These are phyloP conservation scores for Stephania japonica DNA, from an alignment of 164 flowering plant genomes.

Conservation along the genomic window DNA sequence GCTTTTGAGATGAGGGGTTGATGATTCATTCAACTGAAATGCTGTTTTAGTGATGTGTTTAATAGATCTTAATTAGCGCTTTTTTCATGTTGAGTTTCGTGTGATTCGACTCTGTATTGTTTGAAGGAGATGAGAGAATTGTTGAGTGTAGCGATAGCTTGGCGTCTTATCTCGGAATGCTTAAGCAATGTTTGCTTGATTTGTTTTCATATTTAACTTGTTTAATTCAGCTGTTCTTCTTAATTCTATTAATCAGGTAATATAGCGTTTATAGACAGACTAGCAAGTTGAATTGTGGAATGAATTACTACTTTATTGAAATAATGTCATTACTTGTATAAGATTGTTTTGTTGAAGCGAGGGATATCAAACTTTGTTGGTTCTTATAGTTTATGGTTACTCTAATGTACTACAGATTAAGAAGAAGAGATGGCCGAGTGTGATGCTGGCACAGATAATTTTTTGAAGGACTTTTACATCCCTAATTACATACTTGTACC, in stretches of 20 bases:
- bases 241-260: background rate
- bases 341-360: background rate
- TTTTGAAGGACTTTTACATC: constrained; percentile 46
- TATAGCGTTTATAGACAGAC: background rate
- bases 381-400: constrained; percentile 4
- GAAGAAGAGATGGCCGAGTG: constrained; percentile 27
- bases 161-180: background rate
- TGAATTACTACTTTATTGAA: too few relatives aligned
- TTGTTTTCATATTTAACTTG: background rate
- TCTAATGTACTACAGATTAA: constrained; percentile 23
- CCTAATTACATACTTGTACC: constrained; percentile 59
- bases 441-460: constrained; percentile 9
- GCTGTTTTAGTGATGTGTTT: background rate
- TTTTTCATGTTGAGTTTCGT: background rate
- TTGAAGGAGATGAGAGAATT: background rate
- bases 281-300: too few relatives aligned
- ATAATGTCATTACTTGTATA: background rate
- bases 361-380: background rate
- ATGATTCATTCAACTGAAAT: background rate
- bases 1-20: background rate
- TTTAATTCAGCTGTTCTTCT: background rate
- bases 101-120: background rate
- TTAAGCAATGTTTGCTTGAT: background rate
- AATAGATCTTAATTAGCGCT: background rate
- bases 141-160: background rate